These are phyloP conservation scores for Reticulomyxa filosa DNA, from an alignment of 78 protist species.

Conservation along the genomic window DNA sequence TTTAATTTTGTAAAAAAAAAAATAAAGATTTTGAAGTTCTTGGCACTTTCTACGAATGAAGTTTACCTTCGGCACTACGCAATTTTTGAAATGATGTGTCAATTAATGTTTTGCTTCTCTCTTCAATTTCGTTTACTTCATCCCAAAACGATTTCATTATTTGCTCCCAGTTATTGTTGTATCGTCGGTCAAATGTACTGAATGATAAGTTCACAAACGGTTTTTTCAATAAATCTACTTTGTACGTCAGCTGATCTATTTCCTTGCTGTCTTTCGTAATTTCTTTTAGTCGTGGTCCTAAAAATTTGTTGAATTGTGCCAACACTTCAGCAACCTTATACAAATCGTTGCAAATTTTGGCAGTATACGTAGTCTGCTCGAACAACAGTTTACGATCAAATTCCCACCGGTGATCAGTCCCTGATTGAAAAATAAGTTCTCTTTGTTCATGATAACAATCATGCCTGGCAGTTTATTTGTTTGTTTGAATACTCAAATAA, in stretches of 20 bases:
- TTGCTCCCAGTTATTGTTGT: conserved; percentile 21
- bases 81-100: conserved; percentile 43
- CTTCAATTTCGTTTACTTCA: conserved; percentile 11
- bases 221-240: conserved; percentile 18
- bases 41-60: too few species aligned
- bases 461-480: too few species aligned
- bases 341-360: conserved; percentile 31
- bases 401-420: conserved; percentile 55
- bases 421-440: conserved; percentile 47
- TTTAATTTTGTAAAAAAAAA: too few species aligned
- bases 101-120: conserved; percentile 25
- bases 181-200: conserved; percentile 28
- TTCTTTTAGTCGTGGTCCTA: conserved; percentile 41
- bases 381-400: conserved; percentile 48
- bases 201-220: conserved; percentile 32
- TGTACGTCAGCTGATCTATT: conserved; percentile 27
- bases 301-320: conserved; percentile 21
- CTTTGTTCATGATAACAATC: too few species aligned
- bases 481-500: too few species aligned
- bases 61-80: conserved; percentile 52
- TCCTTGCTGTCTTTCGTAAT: conserved; percentile 44
- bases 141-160: conserved; percentile 20
- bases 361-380: conserved; percentile 37
- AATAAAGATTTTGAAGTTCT: too few species aligned
- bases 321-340: conserved; percentile 12